Base-by-base conservation (phyloP, 2,329 filamentous ascomycete species). In the Verticillium nubilum region DNA sequence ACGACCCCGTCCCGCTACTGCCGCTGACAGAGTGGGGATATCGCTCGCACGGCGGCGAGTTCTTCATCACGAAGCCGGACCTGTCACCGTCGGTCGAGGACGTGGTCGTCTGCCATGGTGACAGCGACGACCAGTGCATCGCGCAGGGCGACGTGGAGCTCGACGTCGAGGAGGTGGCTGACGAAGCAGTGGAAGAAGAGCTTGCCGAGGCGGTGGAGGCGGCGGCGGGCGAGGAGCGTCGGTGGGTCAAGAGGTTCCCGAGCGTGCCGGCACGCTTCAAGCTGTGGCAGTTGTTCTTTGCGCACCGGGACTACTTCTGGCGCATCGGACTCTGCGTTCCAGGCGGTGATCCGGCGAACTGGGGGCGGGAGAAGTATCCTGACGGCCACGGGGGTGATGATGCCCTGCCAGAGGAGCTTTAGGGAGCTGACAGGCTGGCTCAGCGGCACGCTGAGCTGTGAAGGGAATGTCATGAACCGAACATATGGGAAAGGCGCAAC, bases 221-320 rank as follows among this genome's bases (percentile, higher is more conserved):
- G 23, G 57, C 58, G 27, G 60, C 65, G 19, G 67, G 54, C 60
- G 68, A 66, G 57, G 64, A 61, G 52, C 67, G 57, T 61, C 71
- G 63, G 52, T 73, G 81, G 17, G 80, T 88, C 0, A 86, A 59
- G 35, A 57, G 59, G 33, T 58, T 61, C 7, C 59, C 87, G 15
- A 47, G 42, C 19, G 42, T 47, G 42, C 87, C 67, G 70, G 82
- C 65, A 68, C 73, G 83, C 73, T 72, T 93, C 67, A 90, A 89
- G 72, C 82, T 96, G n/a, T 97, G 94, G 92, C 86, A 97, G 74
- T 77, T 97, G 7, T 88, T 98, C 69, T 96, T 96, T 73, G 90
- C 93, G 1, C 95, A 99, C 75, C 80, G 95, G 42, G 95, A 99
- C 76, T 99, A 99, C 73, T 98, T 99, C 74, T 96, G 92, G 91